Base-by-base conservation (phyloP, 1,139 yeast species). In the Ashbya aceris region DNA sequence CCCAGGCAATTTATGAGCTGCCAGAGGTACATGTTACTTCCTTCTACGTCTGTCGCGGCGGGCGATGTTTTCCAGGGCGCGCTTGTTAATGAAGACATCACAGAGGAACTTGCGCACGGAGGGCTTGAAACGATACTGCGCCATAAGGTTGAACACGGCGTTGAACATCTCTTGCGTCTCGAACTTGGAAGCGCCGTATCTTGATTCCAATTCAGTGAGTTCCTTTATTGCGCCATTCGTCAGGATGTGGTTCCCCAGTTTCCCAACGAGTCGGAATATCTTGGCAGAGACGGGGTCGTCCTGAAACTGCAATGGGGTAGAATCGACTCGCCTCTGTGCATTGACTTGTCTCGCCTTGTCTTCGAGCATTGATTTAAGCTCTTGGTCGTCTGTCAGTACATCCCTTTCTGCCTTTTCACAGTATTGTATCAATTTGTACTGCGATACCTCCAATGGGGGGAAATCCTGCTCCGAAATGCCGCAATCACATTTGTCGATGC, bases 221-320 rank as follows among this genome's bases (percentile, higher is more conserved):
- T 76, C 80, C 47, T 74, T 74, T 31, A 77, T 73, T 0, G 94
- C 84, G 40, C 76, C 76, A 40, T 79, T 74, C 40, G 86, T 77
- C 26, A 71, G 58, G 31, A 82, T 74, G 48, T 76, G 81, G 45
- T 78, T 77, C 45, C 82, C 70, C 39, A 83, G 71, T 28, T 83
- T 77, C 40, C 83, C 75, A 39, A 83, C 69, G 14, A 77, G 69
- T 33, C 71, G 69, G 28, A 82, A 64, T 14, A 84, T 67, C 41
- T 68, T 70, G 27, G 75, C 68, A 46, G 69, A 65, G 1, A 74
- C 62, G 26, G 66, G 65, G 45, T 70, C 72, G 23, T 64, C 50
- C 30, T 31, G 38, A 20, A 41, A 41, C 27, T 39, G 32, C n/a
- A 12, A 8, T 20, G 17, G 14, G 23, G 12, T 8, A 28, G 8